Evolutionary conservation across 1,284 basidiomycete genomes (phyloP).

Genomic region (Fomitopsis betulina): DNA sequence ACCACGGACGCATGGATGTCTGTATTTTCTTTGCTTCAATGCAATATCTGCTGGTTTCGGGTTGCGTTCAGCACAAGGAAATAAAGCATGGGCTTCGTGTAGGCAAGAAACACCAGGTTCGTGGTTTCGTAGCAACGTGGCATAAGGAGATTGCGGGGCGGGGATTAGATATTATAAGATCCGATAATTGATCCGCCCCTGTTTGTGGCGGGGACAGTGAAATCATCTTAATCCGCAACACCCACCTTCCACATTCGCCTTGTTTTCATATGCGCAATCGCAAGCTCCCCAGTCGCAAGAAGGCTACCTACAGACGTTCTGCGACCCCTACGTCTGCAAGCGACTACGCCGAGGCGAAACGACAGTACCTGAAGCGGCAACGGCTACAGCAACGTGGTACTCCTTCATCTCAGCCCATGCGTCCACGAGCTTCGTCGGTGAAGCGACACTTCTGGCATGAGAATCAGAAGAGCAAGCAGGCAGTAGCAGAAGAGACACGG

Average conservation of each 20-base stretch:
- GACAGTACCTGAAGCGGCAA: constrained; percentile 15
- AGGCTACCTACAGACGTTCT: constrained; percentile 10
- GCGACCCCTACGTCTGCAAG: constrained; percentile 14
- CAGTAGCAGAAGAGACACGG: constrained; percentile 37
- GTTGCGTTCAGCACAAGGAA: no score
- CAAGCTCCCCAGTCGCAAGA: neutral
- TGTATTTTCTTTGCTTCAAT: no score
- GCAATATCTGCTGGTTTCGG: no score
- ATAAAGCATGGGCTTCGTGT: no score
- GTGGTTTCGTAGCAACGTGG: no score
- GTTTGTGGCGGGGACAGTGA: neutral
- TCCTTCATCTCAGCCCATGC: neutral
- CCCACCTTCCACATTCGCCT: neutral
- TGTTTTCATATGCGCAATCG: constrained; percentile 2
- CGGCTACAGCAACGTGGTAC: neutral
- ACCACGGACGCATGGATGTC: no score
- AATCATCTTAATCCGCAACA: neutral
- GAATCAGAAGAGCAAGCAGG: constrained; percentile 1
- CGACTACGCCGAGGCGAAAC: constrained; percentile 15
- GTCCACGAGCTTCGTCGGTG: neutral
- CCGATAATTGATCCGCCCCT: no score
- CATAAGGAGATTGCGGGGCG: no score
- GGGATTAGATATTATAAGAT: no score
- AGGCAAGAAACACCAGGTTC: no score
- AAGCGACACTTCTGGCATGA: neutral